Base-by-base conservation (phyloP, 2,329 filamentous ascomycete genomes). In the Dactylellina haptotyla region DNA sequence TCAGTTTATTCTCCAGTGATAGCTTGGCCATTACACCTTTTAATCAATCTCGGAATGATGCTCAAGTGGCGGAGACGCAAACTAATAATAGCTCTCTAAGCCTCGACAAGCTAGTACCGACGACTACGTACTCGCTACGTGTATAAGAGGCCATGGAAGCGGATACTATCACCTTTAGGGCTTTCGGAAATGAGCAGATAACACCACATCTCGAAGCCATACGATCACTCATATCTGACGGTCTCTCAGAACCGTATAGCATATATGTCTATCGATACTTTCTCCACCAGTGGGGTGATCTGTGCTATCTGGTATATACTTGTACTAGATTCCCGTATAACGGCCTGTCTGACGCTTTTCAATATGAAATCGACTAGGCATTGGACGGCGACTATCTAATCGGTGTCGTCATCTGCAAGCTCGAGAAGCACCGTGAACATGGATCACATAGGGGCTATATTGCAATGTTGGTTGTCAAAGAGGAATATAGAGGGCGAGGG, bases 181-280 rank as follows among this genome's bases (percentile, higher is more conserved):
- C 67, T 6, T 72, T 72, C 34, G 59, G 56, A 23, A 48, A 61
- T 37, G 67, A 72, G 56, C 86, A 87, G 76, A 88, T 90, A 79
- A 84, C 85, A 58, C 82, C 83, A 64, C 89, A 95, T 80, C 88
- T 99, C 43, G 88, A 93, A 34, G 88, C 92, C 43, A 97, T 99
- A 81, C 89, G 94, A 63, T 89, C 93, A 66, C 83, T 99, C 79
- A 99, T 99, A 79, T 95, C 93, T 46, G 96, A 94, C 79, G 95
- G 98, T 80, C 86, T 99, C 54, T 98, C 94, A 77, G 95, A 99
- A 81, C 95, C 95, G 1, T 99, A 99, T 81, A 98, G 94, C 82
- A 98, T 99, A 80, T 99, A 99, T 83, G 95, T 99, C 69, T 99
- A 98, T 81, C 89, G 95, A 30, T 99, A 99, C 81, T 99, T 99